phyloP scores from a whole-genome alignment of 2,329 filamentous ascomycete genomes.

The Zasmidium cellare region DNA sequence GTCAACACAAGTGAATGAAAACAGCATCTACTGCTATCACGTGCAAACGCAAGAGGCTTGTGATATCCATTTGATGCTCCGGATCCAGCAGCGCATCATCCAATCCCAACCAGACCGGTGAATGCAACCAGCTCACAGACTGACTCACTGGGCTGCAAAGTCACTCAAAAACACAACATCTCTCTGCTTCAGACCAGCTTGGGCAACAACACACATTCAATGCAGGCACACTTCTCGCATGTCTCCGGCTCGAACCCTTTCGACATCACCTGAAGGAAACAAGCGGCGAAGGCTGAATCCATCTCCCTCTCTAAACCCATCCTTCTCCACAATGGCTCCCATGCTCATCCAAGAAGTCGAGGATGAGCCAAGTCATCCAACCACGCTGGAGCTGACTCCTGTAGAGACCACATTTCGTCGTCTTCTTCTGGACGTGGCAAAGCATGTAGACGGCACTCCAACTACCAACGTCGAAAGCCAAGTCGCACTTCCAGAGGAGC shows the following conservation, averaged over 20 bases:
- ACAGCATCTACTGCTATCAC: not conserved
- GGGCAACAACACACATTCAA: conserved; percentile 12
- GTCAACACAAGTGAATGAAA: not conserved
- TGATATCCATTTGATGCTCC: not conserved
- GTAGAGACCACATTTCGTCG: conserved; percentile 70
- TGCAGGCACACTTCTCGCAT: conserved; percentile 26
- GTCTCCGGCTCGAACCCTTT: conserved; percentile 31
- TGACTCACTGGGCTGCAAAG: conserved; percentile 20
- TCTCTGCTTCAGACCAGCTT: conserved; percentile 2
- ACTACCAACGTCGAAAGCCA: conserved; percentile 28
- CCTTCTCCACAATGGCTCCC: conserved; percentile 28
- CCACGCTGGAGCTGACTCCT: conserved; percentile 59
- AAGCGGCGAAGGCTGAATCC: conserved; percentile 31
- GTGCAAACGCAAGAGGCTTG: not conserved
- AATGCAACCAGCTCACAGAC: conserved; percentile 19
- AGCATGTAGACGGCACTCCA: conserved; percentile 58
- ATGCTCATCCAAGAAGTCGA: conserved; percentile 34
- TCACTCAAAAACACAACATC: conserved; percentile 5
- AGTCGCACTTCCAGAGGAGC: conserved; percentile 43
- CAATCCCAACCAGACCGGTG: conserved; percentile 1
- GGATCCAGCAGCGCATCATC: not conserved
- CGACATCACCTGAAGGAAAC: conserved; percentile 27
- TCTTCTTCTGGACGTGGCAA: conserved; percentile 81
- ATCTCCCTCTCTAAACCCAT: conserved; percentile 2
- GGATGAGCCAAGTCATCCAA: conserved; percentile 18